Conservation (phyloP, 2,329 filamentous ascomycete genomes). For the Fusarium bactridioides region DNA sequence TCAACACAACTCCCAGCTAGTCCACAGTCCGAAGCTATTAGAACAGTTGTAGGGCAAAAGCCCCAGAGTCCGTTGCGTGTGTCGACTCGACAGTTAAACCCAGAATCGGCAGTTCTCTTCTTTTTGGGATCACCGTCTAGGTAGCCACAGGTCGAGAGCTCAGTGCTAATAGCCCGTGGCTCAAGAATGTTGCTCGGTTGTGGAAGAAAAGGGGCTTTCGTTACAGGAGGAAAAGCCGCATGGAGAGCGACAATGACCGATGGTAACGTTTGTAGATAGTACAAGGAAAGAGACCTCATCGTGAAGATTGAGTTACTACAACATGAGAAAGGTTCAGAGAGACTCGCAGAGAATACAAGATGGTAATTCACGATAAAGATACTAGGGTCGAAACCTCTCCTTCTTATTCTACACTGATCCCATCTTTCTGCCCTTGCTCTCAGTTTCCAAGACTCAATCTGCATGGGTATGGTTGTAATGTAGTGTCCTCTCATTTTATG, state of each 20-base stretch:
- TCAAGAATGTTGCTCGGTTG: neutral
- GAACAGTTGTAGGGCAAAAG: constrained; percentile 49
- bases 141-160: constrained; percentile 44
- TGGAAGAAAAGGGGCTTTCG: neutral
- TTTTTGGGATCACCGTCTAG: constrained; percentile 42
- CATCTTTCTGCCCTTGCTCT: neutral
- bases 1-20: constrained; percentile 50
- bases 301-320: neutral
- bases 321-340: too few relatives aligned
- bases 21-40: constrained; percentile 49
- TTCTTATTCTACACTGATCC: neutral
- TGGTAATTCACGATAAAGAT: neutral
- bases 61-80: constrained; percentile 48
- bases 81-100: constrained; percentile 49
- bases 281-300: neutral
- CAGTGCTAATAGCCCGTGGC: constrained; percentile 20
- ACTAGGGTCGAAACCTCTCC: neutral
- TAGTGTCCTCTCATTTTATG: neutral
- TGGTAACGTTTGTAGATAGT: neutral
- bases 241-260: neutral
- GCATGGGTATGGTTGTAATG: neutral
- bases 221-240: neutral
- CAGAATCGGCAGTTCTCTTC: constrained; percentile 44
- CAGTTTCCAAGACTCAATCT: neutral
- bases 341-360: neutral